phyloP scores from a whole-genome alignment of 805 yeast species.

The Monosporozyma servazzii region DNA sequence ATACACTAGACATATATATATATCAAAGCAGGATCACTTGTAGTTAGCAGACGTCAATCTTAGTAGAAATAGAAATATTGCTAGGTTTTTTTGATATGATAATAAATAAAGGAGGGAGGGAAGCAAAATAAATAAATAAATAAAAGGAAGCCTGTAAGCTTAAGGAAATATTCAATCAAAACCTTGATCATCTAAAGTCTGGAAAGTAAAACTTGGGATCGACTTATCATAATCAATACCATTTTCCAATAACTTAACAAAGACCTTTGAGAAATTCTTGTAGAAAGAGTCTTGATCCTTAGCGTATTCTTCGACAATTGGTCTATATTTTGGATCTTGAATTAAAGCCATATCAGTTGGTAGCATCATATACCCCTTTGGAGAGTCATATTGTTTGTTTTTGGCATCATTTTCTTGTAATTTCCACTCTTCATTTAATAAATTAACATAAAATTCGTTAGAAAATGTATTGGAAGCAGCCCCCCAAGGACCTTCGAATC shows the following conservation, averaged over 20 bases:
- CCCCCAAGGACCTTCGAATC: slow-evolving; percentile 89
- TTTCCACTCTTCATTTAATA: slow-evolving; percentile 47
- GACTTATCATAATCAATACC: slow-evolving; percentile 59
- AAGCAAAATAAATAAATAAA: not conserved
- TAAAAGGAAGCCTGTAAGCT: not conserved
- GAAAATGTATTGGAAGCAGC: slow-evolving; percentile 65
- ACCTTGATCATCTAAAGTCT: slow-evolving; percentile 65
- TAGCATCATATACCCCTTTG: slow-evolving; percentile 72
- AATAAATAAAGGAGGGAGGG: not conserved
- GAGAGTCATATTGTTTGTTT: slow-evolving; percentile 54
- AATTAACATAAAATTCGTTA: slow-evolving; percentile 58
- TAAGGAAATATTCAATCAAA: not conserved
- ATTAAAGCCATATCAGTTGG: slow-evolving; percentile 68
- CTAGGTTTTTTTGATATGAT: not conserved
- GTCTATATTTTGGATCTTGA: slow-evolving; percentile 49
- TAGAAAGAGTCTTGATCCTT: slow-evolving; percentile 53
- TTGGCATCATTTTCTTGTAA: slow-evolving; percentile 50
- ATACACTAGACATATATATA: too few relatives aligned
- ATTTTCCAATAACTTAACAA: slow-evolving; percentile 62
- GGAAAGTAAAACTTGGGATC: slow-evolving; percentile 37
- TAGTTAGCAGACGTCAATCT: too few relatives aligned
- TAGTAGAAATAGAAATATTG: not conserved
- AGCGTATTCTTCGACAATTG: slow-evolving; percentile 62
- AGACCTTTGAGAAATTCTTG: slow-evolving; percentile 56
- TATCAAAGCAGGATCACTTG: too few relatives aligned